Percentiles rank a stretch among this genome's conserved stretches.
phyloP scores from a whole-genome alignment of 495 filamentous ascomycete species.

The Daldinia caldariorum region DNA sequence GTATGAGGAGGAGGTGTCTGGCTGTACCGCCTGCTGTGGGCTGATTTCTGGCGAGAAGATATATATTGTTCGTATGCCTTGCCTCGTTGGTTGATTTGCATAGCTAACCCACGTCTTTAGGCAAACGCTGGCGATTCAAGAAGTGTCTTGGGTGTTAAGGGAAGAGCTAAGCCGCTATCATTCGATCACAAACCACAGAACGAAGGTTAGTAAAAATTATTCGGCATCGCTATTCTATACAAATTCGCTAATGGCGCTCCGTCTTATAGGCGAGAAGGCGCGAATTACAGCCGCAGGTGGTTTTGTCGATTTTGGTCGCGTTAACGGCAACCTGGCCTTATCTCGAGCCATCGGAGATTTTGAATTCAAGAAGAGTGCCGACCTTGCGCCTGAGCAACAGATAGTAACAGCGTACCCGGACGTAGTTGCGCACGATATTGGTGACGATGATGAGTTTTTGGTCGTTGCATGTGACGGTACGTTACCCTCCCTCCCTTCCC shows the following conservation, averaged over 20 bases:
- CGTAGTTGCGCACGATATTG: conserved; percentile 87
- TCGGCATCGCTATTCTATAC: not conserved
- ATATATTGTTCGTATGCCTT: conserved; percentile 73
- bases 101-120: conserved; percentile 58
- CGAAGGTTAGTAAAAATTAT: conserved; percentile 70
- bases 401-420: conserved; percentile 98
- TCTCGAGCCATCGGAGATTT: conserved; percentile 98
- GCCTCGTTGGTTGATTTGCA: not conserved
- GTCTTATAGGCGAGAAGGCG: conserved; percentile 84
- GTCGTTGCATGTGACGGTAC: conserved; percentile 96
- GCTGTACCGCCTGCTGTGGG: conserved; percentile 92
- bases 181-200: conserved; percentile 99
- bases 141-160: conserved; percentile 93
- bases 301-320: conserved; percentile 97
- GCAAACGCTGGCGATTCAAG: conserved; percentile 97
- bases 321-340: conserved; percentile 97
- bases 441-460: conserved; percentile 94
- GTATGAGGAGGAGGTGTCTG: conserved; percentile 97
- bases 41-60: conserved; percentile 91
- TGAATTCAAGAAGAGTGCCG: conserved; percentile 99
- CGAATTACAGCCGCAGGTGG: conserved; percentile 94
- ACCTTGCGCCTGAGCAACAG: conserved; percentile 94
- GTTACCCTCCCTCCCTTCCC: conserved; percentile 10
- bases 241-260: conserved; percentile 20
- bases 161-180: conserved; percentile 93